Conservation (phyloP, 2,329 filamentous ascomycete species). For the Botrytis cinerea region DNA sequence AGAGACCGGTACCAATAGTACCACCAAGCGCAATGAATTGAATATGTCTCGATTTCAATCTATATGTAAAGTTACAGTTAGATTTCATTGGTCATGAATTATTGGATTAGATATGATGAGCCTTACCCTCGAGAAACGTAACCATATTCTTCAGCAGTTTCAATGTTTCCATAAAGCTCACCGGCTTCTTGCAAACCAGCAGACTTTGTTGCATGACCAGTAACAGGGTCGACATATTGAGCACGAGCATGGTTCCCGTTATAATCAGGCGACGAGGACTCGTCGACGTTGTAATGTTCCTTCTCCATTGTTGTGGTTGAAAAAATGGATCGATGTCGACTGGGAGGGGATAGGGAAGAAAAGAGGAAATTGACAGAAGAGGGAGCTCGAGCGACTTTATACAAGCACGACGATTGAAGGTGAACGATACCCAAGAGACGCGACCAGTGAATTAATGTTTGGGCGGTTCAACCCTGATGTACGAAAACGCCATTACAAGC, state of each 20-base stretch:
- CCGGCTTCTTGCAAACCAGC: constrained; percentile 49
- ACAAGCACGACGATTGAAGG: not conserved
- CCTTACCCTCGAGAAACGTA: constrained; percentile 52
- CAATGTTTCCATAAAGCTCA: constrained; percentile 53
- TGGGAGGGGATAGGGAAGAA: not conserved
- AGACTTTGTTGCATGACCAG: constrained; percentile 38
- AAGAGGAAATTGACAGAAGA: not conserved
- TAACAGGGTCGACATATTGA: constrained; percentile 33
- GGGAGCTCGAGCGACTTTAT: constrained; percentile 13
- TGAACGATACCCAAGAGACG: constrained; percentile 7
- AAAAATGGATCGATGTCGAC: constrained; percentile 2
- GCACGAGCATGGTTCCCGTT: constrained; percentile 29
- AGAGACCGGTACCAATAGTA: constrained; percentile 57
- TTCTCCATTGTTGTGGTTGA: constrained; percentile 36
- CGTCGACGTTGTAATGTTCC: constrained; percentile 32
- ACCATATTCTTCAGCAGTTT: constrained; percentile 52
- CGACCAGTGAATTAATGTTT: constrained; percentile 17
- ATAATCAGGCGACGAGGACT: constrained; percentile 27
- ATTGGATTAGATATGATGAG: not conserved
- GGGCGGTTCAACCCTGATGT: not conserved
- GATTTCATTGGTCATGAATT: not conserved
- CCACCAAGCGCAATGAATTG: constrained; percentile 62
- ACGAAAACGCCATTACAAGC: constrained; percentile 16
- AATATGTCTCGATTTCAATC: constrained; percentile 52
- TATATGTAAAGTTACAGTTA: constrained; percentile 20